phyloP scores from a whole-genome alignment of 164 flowering plant genomes.

The Euptelea pleiosperma region DNA sequence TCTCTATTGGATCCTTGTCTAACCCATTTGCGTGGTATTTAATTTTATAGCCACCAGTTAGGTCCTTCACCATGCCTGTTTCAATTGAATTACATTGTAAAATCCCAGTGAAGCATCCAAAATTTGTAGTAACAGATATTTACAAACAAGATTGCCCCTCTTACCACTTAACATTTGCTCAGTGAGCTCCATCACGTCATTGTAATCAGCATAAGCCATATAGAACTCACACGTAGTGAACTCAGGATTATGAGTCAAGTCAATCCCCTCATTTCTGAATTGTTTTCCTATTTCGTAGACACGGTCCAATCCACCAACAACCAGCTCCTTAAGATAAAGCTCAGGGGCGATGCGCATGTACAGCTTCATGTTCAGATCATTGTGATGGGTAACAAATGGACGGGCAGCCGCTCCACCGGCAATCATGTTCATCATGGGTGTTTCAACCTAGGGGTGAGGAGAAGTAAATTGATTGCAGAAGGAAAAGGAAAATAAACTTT shows the following conservation, averaged over 20 bases:
- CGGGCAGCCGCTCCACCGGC: conserved; percentile 97
- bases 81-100: conserved; percentile 15
- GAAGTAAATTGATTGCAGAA: not conserved
- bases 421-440: conserved; percentile 99
- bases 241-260: conserved; percentile 95
- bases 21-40: conserved; percentile 82
- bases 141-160: conserved; percentile 1
- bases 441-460: conserved; percentile 65
- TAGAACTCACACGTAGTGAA: conserved; percentile 95
- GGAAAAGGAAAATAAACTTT: not conserved
- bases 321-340: conserved; percentile 79
- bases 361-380: conserved; percentile 78
- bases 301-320: conserved; percentile 90
- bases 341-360: conserved; percentile 97
- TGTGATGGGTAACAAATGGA: conserved; percentile 93
- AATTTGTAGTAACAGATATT: not conserved
- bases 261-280: conserved; percentile 95
- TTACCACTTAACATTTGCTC: conserved; percentile 87
- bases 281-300: conserved; percentile 97
- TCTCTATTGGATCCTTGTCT: conserved; percentile 84
- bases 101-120: not conserved
- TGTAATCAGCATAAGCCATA: conserved; percentile 96
- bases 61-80: conserved; percentile 84
- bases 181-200: conserved; percentile 86
- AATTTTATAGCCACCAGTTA: conserved; percentile 85